Percentiles rank a stretch among this genome's conserved stretches.
Conservation (phyloP, 352 stramenopile species). For the Globisporangium megalacanthum region DNA sequence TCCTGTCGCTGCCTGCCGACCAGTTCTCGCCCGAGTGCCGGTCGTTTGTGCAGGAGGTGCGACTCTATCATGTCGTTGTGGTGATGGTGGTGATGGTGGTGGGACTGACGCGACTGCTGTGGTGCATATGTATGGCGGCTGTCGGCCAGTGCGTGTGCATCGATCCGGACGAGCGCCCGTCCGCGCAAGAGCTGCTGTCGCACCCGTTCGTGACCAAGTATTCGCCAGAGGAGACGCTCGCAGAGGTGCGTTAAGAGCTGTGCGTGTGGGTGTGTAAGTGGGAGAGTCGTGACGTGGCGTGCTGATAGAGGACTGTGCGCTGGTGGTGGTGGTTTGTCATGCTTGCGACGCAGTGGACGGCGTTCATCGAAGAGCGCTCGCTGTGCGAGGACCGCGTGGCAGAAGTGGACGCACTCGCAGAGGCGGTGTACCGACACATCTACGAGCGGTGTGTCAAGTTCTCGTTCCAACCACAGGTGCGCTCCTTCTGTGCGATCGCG, state of each 20-base stretch:
- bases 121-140: neutral
- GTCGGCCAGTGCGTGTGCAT: slow-evolving; percentile 49
- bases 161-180: slow-evolving; percentile 55
- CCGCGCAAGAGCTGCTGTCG: slow-evolving; percentile 54
- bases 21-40: slow-evolving; percentile 64
- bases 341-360: slow-evolving; percentile 34
- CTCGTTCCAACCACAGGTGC: slow-evolving; percentile 69
- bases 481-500: neutral
- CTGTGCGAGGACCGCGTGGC: slow-evolving; percentile 51
- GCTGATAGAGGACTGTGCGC: too few species aligned
- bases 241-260: slow-evolving; percentile 32
- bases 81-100: neutral
- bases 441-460: slow-evolving; percentile 75
- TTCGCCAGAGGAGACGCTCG: slow-evolving; percentile 54
- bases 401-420: slow-evolving; percentile 61
- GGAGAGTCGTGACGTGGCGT: neutral
- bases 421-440: slow-evolving; percentile 77
- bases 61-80: neutral
- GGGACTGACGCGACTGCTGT: neutral
- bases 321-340: too few species aligned
- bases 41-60: slow-evolving; percentile 66
- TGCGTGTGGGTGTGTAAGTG: neutral
- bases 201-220: slow-evolving; percentile 75
- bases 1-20: slow-evolving; percentile 54
- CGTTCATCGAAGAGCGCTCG: slow-evolving; percentile 48